A percentile compares a stretch with the other conserved stretches of the same genome.
Evolutionary conservation across 2,329 filamentous ascomycete genomes (phyloP).

Genomic region (Ustulina deusta): DNA sequence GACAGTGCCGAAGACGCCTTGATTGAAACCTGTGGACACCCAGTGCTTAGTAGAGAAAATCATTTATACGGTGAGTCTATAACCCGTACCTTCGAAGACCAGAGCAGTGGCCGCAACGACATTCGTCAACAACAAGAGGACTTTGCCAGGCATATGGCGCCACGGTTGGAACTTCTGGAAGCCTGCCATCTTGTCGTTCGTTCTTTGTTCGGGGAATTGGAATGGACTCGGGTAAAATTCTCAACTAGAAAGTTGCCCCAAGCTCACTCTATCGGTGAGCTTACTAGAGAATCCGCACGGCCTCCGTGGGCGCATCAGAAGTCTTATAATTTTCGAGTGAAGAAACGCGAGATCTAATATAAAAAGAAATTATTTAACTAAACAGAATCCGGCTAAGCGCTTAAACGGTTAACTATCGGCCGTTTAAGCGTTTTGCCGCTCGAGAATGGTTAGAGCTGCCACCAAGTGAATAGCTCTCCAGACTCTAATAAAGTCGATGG

Average conservation of each 20-base stretch:
- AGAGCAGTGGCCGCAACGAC: conserved; percentile 49
- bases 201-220: not conserved
- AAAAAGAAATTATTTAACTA: not conserved
- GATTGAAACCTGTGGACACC: conserved; percentile 56
- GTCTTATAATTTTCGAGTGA: conserved; percentile 11
- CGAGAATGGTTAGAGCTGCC: not conserved
- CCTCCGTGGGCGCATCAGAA: not conserved
- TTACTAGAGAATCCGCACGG: conserved; percentile 1
- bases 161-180: conserved; percentile 25
- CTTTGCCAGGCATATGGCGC: conserved; percentile 33
- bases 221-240: not conserved
- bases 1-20: conserved; percentile 66
- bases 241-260: not conserved
- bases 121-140: conserved; percentile 47
- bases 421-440: conserved; percentile 16
- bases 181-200: conserved; percentile 17
- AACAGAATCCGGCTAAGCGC: conserved; percentile 10
- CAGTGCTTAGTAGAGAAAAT: conserved; percentile 17
- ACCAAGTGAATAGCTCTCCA: not conserved
- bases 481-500: conserved; percentile 3
- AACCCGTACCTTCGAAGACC: conserved; percentile 55
- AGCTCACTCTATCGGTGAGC: not conserved
- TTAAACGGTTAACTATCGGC: conserved; percentile 11
- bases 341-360: not conserved
- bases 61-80: not conserved